Percentiles rank a stretch among this genome's conserved stretches.
phyloP scores from a whole-genome alignment of 164 flowering plant genomes.

The Macadamia integrifolia region DNA sequence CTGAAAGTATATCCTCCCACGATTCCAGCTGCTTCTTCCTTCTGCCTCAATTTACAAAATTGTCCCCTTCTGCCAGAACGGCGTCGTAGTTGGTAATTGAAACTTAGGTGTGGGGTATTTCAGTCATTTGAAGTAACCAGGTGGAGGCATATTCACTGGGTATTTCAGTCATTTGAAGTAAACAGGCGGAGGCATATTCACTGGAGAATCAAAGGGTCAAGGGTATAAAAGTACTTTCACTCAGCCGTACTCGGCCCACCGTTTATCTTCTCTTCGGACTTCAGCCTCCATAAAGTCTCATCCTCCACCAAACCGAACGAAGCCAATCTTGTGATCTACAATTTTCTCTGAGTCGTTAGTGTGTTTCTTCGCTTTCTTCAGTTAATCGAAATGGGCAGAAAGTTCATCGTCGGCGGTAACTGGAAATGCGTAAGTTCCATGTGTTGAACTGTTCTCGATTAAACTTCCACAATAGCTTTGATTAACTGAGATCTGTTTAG shows the following conservation, averaged over 20 bases:
- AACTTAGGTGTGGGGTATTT: too few species aligned
- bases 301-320: background rate
- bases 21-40: too few species aligned
- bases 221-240: background rate
- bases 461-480: too few species aligned
- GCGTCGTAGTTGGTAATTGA: too few species aligned
- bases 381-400: conserved; percentile 46
- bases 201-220: too few species aligned
- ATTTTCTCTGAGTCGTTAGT: background rate
- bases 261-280: too few species aligned
- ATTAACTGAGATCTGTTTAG: too few species aligned
- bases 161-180: too few species aligned
- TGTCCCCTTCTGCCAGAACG: too few species aligned
- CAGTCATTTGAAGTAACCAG: background rate
- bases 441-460: background rate
- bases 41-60: too few species aligned
- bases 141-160: background rate
- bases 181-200: background rate
- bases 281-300: background rate
- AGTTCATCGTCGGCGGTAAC: conserved; percentile 93
- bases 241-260: background rate
- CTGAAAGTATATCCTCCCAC: too few species aligned
- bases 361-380: background rate
- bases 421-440: conserved; percentile 77
- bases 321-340: background rate